Conservation (phyloP, 495 filamentous ascomycete species). For the Tuber melanosporum region DNA sequence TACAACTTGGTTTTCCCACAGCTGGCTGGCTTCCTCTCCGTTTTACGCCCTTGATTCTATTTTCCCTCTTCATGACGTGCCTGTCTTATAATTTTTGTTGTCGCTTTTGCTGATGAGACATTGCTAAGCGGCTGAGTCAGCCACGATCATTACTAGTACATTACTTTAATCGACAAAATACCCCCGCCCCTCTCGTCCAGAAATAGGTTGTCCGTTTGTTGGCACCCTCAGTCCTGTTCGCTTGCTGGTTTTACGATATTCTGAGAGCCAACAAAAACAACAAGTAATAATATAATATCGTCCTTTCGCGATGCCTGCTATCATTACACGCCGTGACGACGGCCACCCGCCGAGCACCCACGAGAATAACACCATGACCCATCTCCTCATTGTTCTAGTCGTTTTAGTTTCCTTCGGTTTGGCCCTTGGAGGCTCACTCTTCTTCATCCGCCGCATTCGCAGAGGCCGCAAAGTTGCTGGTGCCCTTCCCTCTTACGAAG, state of each 20-base stretch:
- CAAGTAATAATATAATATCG: conserved; percentile 29
- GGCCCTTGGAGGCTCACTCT: conserved; percentile 57
- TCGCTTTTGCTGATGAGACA: conserved; percentile 24
- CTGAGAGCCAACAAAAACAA: conserved; percentile 12
- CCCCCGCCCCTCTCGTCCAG: conserved; percentile 11
- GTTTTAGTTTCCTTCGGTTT: conserved; percentile 66
- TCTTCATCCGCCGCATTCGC: conserved; percentile 65
- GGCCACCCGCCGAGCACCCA: conserved; percentile 12
- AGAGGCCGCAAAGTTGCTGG: conserved; percentile 45
- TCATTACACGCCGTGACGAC: conserved; percentile 30
- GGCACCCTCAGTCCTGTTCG: conserved; percentile 10
- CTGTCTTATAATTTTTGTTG: conserved; percentile 11
- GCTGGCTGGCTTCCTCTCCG: conserved; percentile 13
- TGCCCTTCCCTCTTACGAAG: conserved; percentile 55
- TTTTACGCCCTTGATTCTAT: conserved; percentile 17
- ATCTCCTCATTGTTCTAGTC: conserved; percentile 60
- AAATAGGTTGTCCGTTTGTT: background rate
- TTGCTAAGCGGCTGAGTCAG: conserved; percentile 29
- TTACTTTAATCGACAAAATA: conserved; percentile 9
- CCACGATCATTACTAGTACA: conserved; percentile 29
- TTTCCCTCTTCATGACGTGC: conserved; percentile 17
- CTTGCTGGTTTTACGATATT: conserved; percentile 20
- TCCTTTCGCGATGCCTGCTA: conserved; percentile 19
- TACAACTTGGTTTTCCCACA: conserved; percentile 10
- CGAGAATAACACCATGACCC: conserved; percentile 29